Conservation (phyloP, 192 early-diverging fungal genomes). For the Thoreauomyces humboldtii region DNA sequence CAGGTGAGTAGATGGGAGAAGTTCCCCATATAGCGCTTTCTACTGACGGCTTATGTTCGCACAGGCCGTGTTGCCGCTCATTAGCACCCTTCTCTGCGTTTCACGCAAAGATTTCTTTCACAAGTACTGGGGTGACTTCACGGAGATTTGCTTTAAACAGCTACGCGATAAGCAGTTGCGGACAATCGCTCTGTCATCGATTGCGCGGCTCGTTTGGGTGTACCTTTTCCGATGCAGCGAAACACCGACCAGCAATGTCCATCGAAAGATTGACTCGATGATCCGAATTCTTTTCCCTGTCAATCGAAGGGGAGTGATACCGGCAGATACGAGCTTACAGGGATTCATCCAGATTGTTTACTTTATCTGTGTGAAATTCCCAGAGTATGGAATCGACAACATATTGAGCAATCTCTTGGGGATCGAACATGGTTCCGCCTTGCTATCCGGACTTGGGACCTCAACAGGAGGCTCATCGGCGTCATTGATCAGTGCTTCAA, state of each 20-base stretch:
- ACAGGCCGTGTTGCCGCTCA: conserved; percentile 78
- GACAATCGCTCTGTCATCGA: conserved; percentile 70
- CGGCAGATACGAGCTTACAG: conserved; percentile 64
- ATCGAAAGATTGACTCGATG: conserved; percentile 37
- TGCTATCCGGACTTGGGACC: neutral
- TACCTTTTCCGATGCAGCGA: conserved; percentile 90
- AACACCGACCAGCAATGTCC: conserved; percentile 31
- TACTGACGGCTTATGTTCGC: neutral
- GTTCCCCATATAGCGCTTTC: neutral
- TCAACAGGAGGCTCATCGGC: neutral
- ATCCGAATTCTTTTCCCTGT: conserved; percentile 61
- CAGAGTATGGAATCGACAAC: conserved; percentile 67
- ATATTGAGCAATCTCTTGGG: conserved; percentile 66
- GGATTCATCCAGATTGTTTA: conserved; percentile 71
- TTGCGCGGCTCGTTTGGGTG: conserved; percentile 86
- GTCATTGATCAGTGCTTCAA: conserved; percentile 6
- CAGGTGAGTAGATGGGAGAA: conserved; percentile 43
- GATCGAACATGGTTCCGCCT: conserved; percentile 40
- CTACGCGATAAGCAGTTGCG: conserved; percentile 34
- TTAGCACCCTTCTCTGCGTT: conserved; percentile 86
- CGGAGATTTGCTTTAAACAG: conserved; percentile 41
- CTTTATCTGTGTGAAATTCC: conserved; percentile 59
- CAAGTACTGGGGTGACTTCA: conserved; percentile 61
- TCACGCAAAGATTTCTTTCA: conserved; percentile 87
- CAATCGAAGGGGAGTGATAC: conserved; percentile 50